phyloP scores from a whole-genome alignment of 1,284 basidiomycete genomes.

The Rhodotorula mucilaginosa region DNA sequence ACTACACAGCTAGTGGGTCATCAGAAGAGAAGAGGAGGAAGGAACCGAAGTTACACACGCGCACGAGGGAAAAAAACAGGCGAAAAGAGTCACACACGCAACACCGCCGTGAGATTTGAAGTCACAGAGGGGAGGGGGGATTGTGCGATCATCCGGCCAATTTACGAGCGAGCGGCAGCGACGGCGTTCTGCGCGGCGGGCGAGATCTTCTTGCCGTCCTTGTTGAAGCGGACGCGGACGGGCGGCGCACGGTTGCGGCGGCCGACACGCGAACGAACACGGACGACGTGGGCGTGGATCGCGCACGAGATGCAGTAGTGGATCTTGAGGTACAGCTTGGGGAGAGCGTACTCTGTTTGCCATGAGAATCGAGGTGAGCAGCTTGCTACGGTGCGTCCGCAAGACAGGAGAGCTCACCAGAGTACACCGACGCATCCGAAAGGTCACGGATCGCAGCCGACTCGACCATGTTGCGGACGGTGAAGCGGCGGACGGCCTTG shows the following conservation, averaged over 20 bases:
- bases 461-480: constrained; percentile 98
- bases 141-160: no score
- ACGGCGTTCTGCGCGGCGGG: constrained; percentile 12
- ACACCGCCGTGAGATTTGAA: neutral
- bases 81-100: no score
- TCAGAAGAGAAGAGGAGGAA: constrained; percentile 3
- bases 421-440: constrained; percentile 92
- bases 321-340: constrained; percentile 99
- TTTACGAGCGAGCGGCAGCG: constrained; percentile 11
- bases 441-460: constrained; percentile 96
- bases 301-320: constrained; percentile 99
- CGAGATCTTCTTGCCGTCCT: constrained; percentile 54
- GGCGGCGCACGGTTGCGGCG: constrained; percentile 95
- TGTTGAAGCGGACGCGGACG: constrained; percentile 94
- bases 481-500: constrained; percentile 99
- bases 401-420: constrained; percentile 60
- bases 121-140: no score
- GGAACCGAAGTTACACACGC: constrained; percentile 1
- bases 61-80: no score
- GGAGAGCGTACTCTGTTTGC: constrained; percentile 88
- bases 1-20: constrained; percentile 5
- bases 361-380: no score
- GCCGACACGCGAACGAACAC: constrained; percentile 83
- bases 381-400: no score
- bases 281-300: constrained; percentile 98